These are phyloP conservation scores for Heimioporus sp. DNA, from an alignment of 768 basidiomycete genomes.

Conservation along the genomic window DNA sequence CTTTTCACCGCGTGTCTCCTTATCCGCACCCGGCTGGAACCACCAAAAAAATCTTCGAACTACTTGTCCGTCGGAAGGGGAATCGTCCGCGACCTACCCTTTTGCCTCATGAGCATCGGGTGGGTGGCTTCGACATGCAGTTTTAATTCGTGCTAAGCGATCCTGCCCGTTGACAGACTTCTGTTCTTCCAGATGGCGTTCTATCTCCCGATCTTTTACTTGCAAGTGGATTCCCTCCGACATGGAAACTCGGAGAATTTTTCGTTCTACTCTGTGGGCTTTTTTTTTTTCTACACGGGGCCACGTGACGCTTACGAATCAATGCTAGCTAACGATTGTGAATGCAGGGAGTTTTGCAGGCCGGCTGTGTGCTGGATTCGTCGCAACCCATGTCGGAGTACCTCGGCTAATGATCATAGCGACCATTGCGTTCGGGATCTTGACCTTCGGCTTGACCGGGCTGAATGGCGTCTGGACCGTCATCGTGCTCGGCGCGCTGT, in stretches of 20 bases:
- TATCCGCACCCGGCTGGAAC: conserved; percentile 40
- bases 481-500: conserved; percentile 39
- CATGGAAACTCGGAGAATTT: conserved; percentile 44
- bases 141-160: not conserved
- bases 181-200: conserved; percentile 36
- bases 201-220: conserved; percentile 53
- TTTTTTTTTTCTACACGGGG: not conserved
- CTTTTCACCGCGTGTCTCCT: conserved; percentile 33
- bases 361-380: conserved; percentile 43
- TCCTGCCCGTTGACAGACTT: conserved; percentile 3
- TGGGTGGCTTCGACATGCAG: conserved; percentile 3
- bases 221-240: conserved; percentile 51
- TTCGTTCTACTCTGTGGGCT: conserved; percentile 54
- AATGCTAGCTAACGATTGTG: conserved; percentile 45
- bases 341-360: conserved; percentile 53
- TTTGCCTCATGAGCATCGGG: conserved; percentile 20
- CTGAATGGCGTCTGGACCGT: conserved; percentile 34
- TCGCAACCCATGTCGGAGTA: conserved; percentile 42
- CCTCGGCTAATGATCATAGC: conserved; percentile 41
- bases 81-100: conserved; percentile 14
- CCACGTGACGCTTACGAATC: not conserved
- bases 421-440: conserved; percentile 28
- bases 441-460: conserved; percentile 46
- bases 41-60: conserved; percentile 15
- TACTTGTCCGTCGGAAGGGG: conserved; percentile 16